Percentiles rank a stretch among this genome's conserved stretches.
phyloP scores from a whole-genome alignment of 2,329 filamentous ascomycete genomes.

The Atkinsonella texensis region DNA sequence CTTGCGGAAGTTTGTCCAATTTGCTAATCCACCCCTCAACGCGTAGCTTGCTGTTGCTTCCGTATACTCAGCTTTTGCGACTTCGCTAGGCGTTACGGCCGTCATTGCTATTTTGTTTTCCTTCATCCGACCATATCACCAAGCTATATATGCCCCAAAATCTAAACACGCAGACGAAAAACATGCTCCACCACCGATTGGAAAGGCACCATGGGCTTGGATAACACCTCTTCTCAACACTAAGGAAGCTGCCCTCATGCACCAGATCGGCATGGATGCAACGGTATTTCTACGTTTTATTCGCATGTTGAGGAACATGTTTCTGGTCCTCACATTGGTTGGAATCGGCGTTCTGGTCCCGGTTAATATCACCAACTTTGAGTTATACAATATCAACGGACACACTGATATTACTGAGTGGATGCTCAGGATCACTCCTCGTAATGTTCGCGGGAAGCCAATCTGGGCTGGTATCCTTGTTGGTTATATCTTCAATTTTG shows the following conservation, averaged over 20 bases:
- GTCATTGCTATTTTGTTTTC: constrained; percentile 74
- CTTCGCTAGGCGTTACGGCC: constrained; percentile 63
- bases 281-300: constrained; percentile 81
- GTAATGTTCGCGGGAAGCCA: constrained; percentile 36
- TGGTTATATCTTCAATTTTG: constrained; percentile 56
- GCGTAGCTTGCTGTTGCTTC: constrained; percentile 30
- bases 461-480: constrained; percentile 50
- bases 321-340: constrained; percentile 57
- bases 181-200: constrained; percentile 76
- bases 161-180: constrained; percentile 84
- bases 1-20: neutral
- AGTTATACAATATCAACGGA: constrained; percentile 10
- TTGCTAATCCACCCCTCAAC: neutral
- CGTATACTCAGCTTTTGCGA: constrained; percentile 67
- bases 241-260: constrained; percentile 63
- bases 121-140: constrained; percentile 80
- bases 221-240: constrained; percentile 64
- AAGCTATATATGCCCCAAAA: constrained; percentile 86
- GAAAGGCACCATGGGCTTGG: constrained; percentile 84
- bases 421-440: constrained; percentile 50
- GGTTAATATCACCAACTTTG: constrained; percentile 49
- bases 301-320: constrained; percentile 87
- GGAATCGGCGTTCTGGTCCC: constrained; percentile 73
- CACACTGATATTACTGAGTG: constrained; percentile 19
- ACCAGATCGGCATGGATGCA: constrained; percentile 83